Evolutionary conservation across 1,139 yeast genomes (phyloP).

Genomic region (Sugiyamaella sp.): DNA sequence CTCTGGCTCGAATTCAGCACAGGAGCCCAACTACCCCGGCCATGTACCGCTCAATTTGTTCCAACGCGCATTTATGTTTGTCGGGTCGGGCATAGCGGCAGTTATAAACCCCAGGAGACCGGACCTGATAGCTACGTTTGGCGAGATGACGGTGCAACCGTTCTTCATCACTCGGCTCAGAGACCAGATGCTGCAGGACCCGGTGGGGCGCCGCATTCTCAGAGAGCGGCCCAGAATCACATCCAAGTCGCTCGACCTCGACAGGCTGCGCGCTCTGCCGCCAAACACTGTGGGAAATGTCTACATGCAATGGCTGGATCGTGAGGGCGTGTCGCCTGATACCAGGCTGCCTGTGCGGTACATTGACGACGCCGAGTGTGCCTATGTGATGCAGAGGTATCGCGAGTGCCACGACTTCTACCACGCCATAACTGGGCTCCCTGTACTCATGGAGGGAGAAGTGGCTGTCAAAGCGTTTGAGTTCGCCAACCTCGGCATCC

Average conservation of each 20-base stretch:
- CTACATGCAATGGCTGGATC: slow-evolving; percentile 78
- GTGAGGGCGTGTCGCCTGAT: slow-evolving; percentile 92
- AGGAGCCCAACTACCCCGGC: slow-evolving; percentile 56
- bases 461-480: slow-evolving; percentile 91
- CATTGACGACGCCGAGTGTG: slow-evolving; percentile 88
- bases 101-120: slow-evolving; percentile 73
- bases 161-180: slow-evolving; percentile 65
- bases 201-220: slow-evolving; percentile 74
- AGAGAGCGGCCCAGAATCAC: slow-evolving; percentile 84
- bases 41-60: slow-evolving; percentile 72
- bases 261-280: slow-evolving; percentile 61
- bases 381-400: slow-evolving; percentile 88
- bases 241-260: slow-evolving; percentile 66
- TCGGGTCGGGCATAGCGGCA: slow-evolving; percentile 83
- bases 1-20: too few species aligned
- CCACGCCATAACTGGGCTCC: slow-evolving; percentile 89
- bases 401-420: slow-evolving; percentile 97
- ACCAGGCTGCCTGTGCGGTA: slow-evolving; percentile 85
- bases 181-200: slow-evolving; percentile 72
- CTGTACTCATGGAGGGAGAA: slow-evolving; percentile 93
- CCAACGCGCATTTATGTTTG: slow-evolving; percentile 67
- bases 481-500: slow-evolving; percentile 88
- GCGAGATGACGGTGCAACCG: slow-evolving; percentile 86
- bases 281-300: slow-evolving; percentile 75
- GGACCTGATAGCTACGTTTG: slow-evolving; percentile 87